Evolutionary conservation across 192 early-diverging fungal genomes (phyloP).

Genomic region (Spizellomyces punctatus): DNA sequence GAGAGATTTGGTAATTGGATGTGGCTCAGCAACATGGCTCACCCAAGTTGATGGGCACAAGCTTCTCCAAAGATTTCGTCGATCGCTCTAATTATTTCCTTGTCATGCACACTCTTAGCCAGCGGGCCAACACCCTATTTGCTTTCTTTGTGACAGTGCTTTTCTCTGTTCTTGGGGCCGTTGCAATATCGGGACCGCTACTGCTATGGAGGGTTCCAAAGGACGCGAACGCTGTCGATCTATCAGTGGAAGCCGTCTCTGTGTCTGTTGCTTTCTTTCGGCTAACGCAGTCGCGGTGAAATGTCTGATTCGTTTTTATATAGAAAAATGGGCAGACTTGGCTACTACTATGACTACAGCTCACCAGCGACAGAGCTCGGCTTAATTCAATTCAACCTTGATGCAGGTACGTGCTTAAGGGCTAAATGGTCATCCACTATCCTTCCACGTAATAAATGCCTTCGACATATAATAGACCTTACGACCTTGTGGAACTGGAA

Average conservation of each 20-base stretch:
- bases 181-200: slow-evolving; percentile 52
- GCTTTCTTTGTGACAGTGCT: slow-evolving; percentile 65
- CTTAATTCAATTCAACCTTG: slow-evolving; percentile 63
- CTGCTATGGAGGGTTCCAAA: slow-evolving; percentile 33
- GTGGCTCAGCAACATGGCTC: too few species aligned
- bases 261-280: too few species aligned
- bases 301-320: not conserved
- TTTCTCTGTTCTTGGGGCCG: slow-evolving; percentile 56
- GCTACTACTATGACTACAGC: slow-evolving; percentile 40
- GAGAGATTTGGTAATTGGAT: too few species aligned
- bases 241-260: not conserved
- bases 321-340: slow-evolving; percentile 36
- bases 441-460: not conserved
- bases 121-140: slow-evolving; percentile 57
- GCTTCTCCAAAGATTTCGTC: too few species aligned
- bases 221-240: slow-evolving; percentile 28
- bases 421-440: too few species aligned
- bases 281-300: not conserved
- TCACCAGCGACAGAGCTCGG: slow-evolving; percentile 62
- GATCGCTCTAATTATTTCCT: too few species aligned
- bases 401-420: slow-evolving; percentile 58
- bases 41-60: too few species aligned
- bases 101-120: slow-evolving; percentile 19
- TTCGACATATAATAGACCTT: slow-evolving; percentile 57
- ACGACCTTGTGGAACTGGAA: slow-evolving; percentile 85